These are phyloP conservation scores for Populus hybrid DNA, from an alignment of 441 rosid species.

Conservation along the genomic window DNA sequence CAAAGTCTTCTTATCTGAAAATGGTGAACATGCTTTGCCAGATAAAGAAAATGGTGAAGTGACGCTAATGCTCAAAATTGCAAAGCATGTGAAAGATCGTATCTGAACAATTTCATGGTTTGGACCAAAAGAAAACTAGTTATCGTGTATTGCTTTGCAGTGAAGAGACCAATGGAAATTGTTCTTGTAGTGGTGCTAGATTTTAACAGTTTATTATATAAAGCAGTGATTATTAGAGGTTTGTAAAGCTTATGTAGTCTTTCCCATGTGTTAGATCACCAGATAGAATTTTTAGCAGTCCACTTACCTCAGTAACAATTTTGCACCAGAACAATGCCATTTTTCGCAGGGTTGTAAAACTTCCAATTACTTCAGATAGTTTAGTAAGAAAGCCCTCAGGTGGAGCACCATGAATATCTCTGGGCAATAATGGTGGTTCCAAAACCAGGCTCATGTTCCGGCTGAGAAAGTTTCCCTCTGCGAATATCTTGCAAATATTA, in stretches of 20 bases:
- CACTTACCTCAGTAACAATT: constrained; percentile 80
- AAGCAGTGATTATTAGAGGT: neutral
- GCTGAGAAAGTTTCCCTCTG: constrained; percentile 83
- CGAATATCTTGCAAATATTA: constrained; percentile 67
- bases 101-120: neutral
- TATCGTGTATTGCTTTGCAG: neutral
- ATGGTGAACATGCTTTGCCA: constrained; percentile 19
- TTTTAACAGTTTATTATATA: no score
- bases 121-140: neutral
- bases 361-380: constrained; percentile 91
- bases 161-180: neutral
- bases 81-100: neutral
- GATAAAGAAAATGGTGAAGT: constrained; percentile 13
- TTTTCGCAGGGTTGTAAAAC: constrained; percentile 64
- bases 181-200: neutral
- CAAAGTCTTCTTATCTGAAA: constrained; percentile 82
- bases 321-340: constrained; percentile 87
- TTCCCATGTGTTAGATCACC: neutral
- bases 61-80: constrained; percentile 4
- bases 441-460: constrained; percentile 53
- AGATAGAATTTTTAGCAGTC: constrained; percentile 4
- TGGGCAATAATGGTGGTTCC: constrained; percentile 51
- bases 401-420: constrained; percentile 91
- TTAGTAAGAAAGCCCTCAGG: constrained; percentile 69
- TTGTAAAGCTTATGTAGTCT: neutral